A percentile compares a stretch with the other conserved stretches of the same genome.
Conservation (phyloP, 495 filamentous ascomycete genomes). For the Penicillium psychrofluorescens region DNA sequence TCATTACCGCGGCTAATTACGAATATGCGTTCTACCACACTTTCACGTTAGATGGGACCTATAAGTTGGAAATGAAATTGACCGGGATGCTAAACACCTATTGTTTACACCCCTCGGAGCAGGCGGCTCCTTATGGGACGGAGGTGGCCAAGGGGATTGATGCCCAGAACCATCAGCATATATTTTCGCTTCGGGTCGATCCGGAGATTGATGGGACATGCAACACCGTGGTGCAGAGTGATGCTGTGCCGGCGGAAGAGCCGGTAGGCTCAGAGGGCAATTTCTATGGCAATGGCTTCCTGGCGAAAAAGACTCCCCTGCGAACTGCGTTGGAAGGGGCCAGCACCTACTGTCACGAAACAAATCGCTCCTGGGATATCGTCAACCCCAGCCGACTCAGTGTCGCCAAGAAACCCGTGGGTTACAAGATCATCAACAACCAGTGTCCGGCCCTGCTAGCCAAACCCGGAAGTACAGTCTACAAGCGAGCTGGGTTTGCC, state of each 20-base stretch:
- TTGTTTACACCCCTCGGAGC: constrained; percentile 34
- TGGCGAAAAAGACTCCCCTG: constrained; percentile 37
- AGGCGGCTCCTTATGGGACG: constrained; percentile 42
- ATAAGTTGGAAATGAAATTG: constrained; percentile 40
- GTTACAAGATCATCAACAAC: constrained; percentile 34
- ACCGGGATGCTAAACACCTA: constrained; percentile 41
- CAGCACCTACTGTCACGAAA: constrained; percentile 39
- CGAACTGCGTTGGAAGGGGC: constrained; percentile 33
- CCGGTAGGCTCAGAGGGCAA: constrained; percentile 27
- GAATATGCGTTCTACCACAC: constrained; percentile 53
- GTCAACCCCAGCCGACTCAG: constrained; percentile 38
- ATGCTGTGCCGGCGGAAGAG: constrained; percentile 29
- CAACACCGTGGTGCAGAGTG: constrained; percentile 43
- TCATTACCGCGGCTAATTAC: constrained; percentile 58
- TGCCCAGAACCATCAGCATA: constrained; percentile 48
- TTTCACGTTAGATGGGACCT: constrained; percentile 44
- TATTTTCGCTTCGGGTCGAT: constrained; percentile 47
- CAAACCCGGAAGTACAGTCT: constrained; percentile 30
- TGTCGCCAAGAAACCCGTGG: constrained; percentile 29
- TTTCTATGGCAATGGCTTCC: constrained; percentile 41
- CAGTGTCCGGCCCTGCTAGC: constrained; percentile 25
- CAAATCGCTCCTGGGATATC: constrained; percentile 41
- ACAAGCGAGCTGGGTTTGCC: constrained; percentile 31
- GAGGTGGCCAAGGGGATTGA: constrained; percentile 36
- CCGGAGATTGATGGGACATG: constrained; percentile 46